Evolutionary conservation across 495 filamentous ascomycete genomes (phyloP), one percentile per base, ranked within the genome.

Genomic region (Penicillium flavigenum): DNA sequence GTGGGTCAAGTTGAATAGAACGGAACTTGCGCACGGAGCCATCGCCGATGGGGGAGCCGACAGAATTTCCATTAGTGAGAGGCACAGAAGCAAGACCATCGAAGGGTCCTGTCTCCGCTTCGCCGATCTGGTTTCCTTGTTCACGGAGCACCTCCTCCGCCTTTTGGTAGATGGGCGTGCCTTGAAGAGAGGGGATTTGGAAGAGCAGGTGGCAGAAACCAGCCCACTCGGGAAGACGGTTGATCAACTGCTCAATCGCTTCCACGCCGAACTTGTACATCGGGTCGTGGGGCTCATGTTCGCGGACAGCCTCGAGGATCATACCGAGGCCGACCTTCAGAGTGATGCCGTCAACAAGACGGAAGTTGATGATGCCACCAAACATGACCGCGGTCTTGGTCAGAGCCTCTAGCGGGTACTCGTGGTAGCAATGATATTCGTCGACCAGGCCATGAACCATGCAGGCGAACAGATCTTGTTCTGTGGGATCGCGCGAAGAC

Each of bases 231-330:
- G 81, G 79, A n/a, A 99, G 81, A 43, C 92, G 85, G 31, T 81
- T 77, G 44, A 88, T 84, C 50, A 96, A 82, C 66, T 97, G 90
- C 55, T 96, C 85, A 32, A 99, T 85, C 8, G 94, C 95, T 67
- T 98, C 93, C n/a, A 98, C 81, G 1, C 94, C 94, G 68, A 99
- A 99, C 62, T 96, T 96, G 76, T 92, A 98, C 94, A 99, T 98
- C 0, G 88, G 84, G 48, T 90, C 83, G 16, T 92, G 87, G 10
- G 88, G 82, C 5, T 80, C 77, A 61, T 91, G 88, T 57, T 96
- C 90, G 45, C 88, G 78, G 12, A 98, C 92, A 14, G 95, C 89
- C 70, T 99, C 93, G 31, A 97, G 79, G 57, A 99, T 92, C 94
- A 99, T 98, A 5, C 88, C 90, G 44, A 96, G 76, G 11, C 88